These are phyloP conservation scores for Ascochyta lentis DNA, from an alignment of 2,329 filamentous ascomycete genomes.

Conservation along the genomic window DNA sequence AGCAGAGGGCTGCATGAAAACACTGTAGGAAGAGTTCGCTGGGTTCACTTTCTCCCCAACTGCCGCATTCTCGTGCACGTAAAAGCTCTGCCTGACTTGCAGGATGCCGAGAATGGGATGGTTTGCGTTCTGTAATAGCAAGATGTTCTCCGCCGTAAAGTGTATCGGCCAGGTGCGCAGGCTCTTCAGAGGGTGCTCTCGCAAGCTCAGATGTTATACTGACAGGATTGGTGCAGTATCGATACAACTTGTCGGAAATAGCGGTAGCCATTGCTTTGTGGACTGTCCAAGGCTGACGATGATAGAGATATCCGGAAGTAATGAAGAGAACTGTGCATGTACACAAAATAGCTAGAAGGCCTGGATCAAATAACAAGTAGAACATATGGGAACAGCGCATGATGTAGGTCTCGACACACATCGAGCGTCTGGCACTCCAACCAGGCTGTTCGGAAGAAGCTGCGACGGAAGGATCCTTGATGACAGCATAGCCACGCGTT, in stretches of 20 bases:
- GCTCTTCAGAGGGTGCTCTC: slow-evolving; percentile 59
- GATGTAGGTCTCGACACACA: background rate
- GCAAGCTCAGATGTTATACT: slow-evolving; percentile 63
- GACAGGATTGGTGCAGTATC: slow-evolving; percentile 65
- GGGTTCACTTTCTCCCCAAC: slow-evolving; percentile 69
- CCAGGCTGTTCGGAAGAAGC: background rate
- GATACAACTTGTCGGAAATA: slow-evolving; percentile 52
- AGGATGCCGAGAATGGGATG: slow-evolving; percentile 18
- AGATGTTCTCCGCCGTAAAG: slow-evolving; percentile 57
- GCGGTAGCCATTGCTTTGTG: slow-evolving; percentile 21
- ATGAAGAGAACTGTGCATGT: background rate
- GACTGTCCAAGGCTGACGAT: background rate
- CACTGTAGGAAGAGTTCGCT: slow-evolving; percentile 73
- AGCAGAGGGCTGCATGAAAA: slow-evolving; percentile 69
- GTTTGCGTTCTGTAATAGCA: slow-evolving; percentile 32
- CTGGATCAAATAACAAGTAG: background rate
- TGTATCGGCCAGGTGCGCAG: slow-evolving; percentile 62
- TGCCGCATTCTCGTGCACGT: slow-evolving; percentile 66
- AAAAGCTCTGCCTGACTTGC: slow-evolving; percentile 55
- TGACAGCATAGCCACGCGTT: slow-evolving; percentile 19
- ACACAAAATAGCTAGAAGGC: background rate
- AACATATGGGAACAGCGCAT: background rate
- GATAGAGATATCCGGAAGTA: slow-evolving; percentile 2
- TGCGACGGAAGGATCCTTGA: background rate
- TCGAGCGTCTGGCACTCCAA: background rate